Base-by-base conservation (phyloP, 78 protist genomes). In the Dictyostelium firmibasis region DNA sequence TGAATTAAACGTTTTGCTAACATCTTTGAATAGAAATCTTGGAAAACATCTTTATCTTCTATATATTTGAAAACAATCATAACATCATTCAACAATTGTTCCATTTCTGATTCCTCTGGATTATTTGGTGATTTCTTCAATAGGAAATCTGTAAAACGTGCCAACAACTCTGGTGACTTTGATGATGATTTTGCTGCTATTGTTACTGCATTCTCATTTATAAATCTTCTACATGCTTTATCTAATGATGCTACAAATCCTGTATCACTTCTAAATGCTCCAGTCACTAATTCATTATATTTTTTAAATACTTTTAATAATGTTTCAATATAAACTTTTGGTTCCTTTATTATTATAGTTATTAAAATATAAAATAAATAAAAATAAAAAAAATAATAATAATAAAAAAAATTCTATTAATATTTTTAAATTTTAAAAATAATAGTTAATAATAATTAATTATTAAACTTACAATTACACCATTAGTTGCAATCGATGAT, bases 41-140 rank as follows among this genome's bases (percentile, higher is more conserved):
- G 98, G 57, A 98, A 98, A 18, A 98, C 98, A 72, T 98, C 99
- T 76, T 96, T 97, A 77, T 98, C 98, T 13, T 98, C 98, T 18
- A 98, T 62, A 91, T 98, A 98, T 83, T 97, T 93, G 47, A 97
- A 97, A 25, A 97, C 96, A 18, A 74, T 88, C 97, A 94, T 93
- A n/a, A 95, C 95, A 33, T 95, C 97, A 38, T 81, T 83, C 9
- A 95, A 50, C 8, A 84, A n/a, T 44, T 77, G 88, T 43, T 83
- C 96, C 93, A 86, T 85, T 31, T 96, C 97, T 10, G 94, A 69
- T 72, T 87, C 97, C 27, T 96, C 97, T 38, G 94, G 94, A 43
- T 84, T 86, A 23, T 69, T 77, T 27, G 97, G 91, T 31, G 82
- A 44, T 79, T 96, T 96, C 78, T 96, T 96, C n/a, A 96, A 87